phyloP scores from a whole-genome alignment of 2,329 filamentous ascomycete species.

The Botrytis elliptica region DNA sequence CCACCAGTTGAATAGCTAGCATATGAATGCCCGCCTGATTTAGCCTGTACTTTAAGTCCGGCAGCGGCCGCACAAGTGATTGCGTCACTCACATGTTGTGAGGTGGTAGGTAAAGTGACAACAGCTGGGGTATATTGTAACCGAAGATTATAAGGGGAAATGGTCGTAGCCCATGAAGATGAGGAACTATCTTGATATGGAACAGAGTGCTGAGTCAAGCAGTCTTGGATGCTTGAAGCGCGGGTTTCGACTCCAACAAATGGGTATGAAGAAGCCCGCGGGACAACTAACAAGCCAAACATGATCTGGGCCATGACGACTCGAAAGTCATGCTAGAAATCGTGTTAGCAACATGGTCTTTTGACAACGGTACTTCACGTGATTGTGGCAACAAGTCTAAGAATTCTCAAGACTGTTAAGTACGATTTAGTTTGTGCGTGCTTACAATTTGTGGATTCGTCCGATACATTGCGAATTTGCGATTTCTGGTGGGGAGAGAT shows the following conservation, averaged over 20 bases:
- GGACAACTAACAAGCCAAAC: neutral
- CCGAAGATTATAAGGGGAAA: conserved; percentile 33
- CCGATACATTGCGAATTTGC: conserved; percentile 1
- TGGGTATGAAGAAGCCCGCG: conserved; percentile 11
- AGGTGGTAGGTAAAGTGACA: conserved; percentile 33
- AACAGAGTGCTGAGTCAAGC: conserved; percentile 24
- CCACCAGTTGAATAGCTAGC: conserved; percentile 49
- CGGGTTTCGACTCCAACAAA: neutral
- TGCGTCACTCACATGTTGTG: conserved; percentile 44
- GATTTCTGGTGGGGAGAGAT: neutral
- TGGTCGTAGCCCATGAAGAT: conserved; percentile 24
- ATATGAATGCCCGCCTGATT: conserved; percentile 56
- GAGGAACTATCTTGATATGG: conserved; percentile 24
- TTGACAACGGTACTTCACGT: neutral
- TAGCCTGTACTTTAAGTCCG: conserved; percentile 50
- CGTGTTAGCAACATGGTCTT: neutral
- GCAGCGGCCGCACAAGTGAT: conserved; percentile 47
- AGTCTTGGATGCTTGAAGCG: conserved; percentile 22
- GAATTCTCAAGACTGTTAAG: neutral
- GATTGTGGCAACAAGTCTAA: neutral
- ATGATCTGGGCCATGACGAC: neutral
- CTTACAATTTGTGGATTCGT: conserved; percentile 9
- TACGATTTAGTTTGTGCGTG: neutral
- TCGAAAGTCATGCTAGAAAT: neutral
- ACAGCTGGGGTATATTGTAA: conserved; percentile 28